phyloP scores from a whole-genome alignment of 768 basidiomycete genomes.

The Mycena rebaudengoi region DNA sequence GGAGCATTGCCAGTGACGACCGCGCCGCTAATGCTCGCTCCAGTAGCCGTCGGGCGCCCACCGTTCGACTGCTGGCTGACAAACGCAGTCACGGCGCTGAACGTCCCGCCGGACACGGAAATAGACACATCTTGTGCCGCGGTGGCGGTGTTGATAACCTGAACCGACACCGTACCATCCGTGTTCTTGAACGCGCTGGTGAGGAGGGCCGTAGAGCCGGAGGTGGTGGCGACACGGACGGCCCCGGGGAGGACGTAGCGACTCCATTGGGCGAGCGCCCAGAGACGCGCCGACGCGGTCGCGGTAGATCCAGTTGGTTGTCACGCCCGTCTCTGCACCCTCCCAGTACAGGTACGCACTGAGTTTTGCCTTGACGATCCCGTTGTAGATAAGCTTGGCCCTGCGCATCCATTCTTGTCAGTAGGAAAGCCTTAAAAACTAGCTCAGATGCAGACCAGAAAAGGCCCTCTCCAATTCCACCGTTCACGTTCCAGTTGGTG shows the following conservation, averaged over 20 bases:
- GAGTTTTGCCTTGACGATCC: slow-evolving; percentile 17
- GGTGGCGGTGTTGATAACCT: slow-evolving; percentile 17
- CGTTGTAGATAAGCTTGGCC: slow-evolving; percentile 25
- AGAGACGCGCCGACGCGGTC: slow-evolving; percentile 16
- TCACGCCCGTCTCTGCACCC: slow-evolving; percentile 16
- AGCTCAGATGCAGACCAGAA: slow-evolving; percentile 7
- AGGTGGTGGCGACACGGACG: slow-evolving; percentile 7
- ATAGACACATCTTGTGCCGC: slow-evolving; percentile 4
- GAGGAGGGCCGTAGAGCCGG: slow-evolving; percentile 9
- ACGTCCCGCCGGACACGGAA: slow-evolving; percentile 15
- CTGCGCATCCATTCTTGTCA: background rate
- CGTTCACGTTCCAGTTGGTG: slow-evolving; percentile 11
- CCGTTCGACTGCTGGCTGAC: slow-evolving; percentile 18
- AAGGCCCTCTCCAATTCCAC: slow-evolving; percentile 17
- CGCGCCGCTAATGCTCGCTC: slow-evolving; percentile 4
- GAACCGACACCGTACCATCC: slow-evolving; percentile 15
- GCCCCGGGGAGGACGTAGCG: slow-evolving; percentile 19
- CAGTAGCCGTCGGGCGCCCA: slow-evolving; percentile 4
- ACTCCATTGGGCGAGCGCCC: slow-evolving; percentile 23
- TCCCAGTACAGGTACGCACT: slow-evolving; percentile 23
- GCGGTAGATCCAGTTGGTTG: slow-evolving; percentile 16
- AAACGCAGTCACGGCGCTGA: slow-evolving; percentile 2
- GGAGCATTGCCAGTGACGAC: slow-evolving; percentile 5
- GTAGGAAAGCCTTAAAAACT: background rate
- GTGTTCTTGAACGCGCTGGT: slow-evolving; percentile 22